Evolutionary conservation across 2,329 filamentous ascomycete genomes (phyloP), one percentile per base, ranked within the genome.

Genomic region (Apiospora malaysiana): DNA sequence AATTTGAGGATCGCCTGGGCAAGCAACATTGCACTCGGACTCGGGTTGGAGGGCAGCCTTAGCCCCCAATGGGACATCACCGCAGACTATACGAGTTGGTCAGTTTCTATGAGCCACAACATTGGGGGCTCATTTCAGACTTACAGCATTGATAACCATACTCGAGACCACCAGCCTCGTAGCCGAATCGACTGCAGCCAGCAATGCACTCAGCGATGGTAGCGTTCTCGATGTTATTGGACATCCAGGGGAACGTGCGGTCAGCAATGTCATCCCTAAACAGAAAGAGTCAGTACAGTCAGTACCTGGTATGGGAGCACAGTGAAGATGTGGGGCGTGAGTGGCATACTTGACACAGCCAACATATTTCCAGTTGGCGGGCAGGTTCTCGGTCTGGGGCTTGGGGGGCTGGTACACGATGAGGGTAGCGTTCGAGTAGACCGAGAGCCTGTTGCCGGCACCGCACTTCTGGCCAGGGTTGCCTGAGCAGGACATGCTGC

Each of bases 101-200:
- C 25, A 37, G 32, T n/a, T 37, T n/a, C 2, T 40, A 7, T 32
- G 10, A 12, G 6, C 56, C 21, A n/a, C 32, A 2, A 2, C 9
- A 23, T 16, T 1, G 6, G 51, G 27, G 16, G 9, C 7, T 37
- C 51, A 37, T 21, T 12, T 27, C 18, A 18, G n/a, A 63, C 56
- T 63, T 21, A 63, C 56, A 82, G 74, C 81, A 83, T 69, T 84
- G 82, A 66, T 80, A 77, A 46, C 83, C 82, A 69, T 83, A 85
- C 71, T 84, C 82, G 78, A 85, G 78, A 21, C 84, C 84, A 32
- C 78, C 84, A 32, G 82, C 81, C 73, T 79, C 80, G 70, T 83
- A 86, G 14, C 83, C 83, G 72, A 80, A 85, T 42, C 77, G 71
- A 27, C 79, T 77, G 71, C 84, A 86, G 43, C 80, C 81, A 23